phyloP scores from a whole-genome alignment of 257 asterid genomes.

The Lycium barbarum region DNA sequence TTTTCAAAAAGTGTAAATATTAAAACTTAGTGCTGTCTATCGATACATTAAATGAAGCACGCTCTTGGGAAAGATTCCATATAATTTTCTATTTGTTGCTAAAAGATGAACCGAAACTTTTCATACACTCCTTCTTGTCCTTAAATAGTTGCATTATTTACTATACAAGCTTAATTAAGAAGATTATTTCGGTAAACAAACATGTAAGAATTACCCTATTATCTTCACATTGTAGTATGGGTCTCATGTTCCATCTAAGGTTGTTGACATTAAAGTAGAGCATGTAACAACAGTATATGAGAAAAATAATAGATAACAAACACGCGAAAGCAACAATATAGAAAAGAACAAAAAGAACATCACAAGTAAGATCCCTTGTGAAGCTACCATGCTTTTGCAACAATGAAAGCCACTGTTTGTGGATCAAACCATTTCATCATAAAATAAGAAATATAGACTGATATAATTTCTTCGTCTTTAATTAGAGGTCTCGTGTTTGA shows the following conservation, averaged over 20 bases:
- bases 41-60: not conserved
- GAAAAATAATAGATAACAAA: not conserved
- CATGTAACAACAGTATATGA: not conserved
- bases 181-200: too few relatives aligned
- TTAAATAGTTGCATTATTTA: not conserved
- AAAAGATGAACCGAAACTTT: constrained; percentile 6
- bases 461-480: not conserved
- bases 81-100: not conserved
- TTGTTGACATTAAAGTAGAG: constrained; percentile 24
- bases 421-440: constrained; percentile 17
- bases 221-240: not conserved
- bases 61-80: not conserved
- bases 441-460: not conserved
- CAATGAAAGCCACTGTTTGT: not conserved
- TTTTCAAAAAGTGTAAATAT: not conserved
- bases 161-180: not conserved
- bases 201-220: not conserved
- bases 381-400: not conserved
- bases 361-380: not conserved
- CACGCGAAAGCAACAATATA: constrained; percentile 20
- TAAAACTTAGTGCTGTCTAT: not conserved
- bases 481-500: not conserved
- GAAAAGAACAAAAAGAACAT: not conserved
- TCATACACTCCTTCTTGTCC: not conserved
- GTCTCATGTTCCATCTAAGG: constrained; percentile 28